A percentile compares a stretch with the other conserved stretches of the same genome.
Conservation (phyloP, 1,284 basidiomycete species). For the Cryptococcus sp. region DNA sequence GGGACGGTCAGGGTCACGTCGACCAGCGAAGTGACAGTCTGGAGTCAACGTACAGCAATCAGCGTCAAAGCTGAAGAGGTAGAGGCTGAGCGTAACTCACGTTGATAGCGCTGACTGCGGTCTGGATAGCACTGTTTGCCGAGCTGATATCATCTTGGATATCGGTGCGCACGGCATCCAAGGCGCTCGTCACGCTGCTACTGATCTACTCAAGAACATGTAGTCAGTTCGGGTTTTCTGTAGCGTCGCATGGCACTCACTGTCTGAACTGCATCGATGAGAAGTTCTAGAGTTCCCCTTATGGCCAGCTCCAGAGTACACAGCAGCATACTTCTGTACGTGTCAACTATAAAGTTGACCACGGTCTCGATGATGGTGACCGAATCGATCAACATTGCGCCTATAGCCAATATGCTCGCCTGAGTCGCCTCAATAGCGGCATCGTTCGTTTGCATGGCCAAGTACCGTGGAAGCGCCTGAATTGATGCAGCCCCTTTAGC, state of each 20-base stretch:
- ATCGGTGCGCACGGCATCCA: slow-evolving; percentile 62
- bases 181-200: slow-evolving; percentile 63
- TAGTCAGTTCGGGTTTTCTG: background rate
- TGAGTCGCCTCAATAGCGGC: slow-evolving; percentile 76
- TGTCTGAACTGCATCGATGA: slow-evolving; percentile 78
- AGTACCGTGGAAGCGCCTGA: slow-evolving; percentile 80
- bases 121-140: slow-evolving; percentile 70
- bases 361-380: slow-evolving; percentile 81
- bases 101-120: slow-evolving; percentile 68
- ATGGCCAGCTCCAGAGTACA: slow-evolving; percentile 91
- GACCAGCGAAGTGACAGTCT: slow-evolving; percentile 65
- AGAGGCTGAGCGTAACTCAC: slow-evolving; percentile 24
- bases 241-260: slow-evolving; percentile 56
- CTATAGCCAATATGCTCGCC: slow-evolving; percentile 72
- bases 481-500: slow-evolving; percentile 78
- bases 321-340: slow-evolving; percentile 85
- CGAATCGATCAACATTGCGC: slow-evolving; percentile 63
- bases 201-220: slow-evolving; percentile 61
- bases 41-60: background rate
- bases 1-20: slow-evolving; percentile 65
- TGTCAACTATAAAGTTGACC: slow-evolving; percentile 87
- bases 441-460: slow-evolving; percentile 80
- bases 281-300: slow-evolving; percentile 72
- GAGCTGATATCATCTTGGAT: slow-evolving; percentile 71
- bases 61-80: background rate